Percentiles rank a stretch among this genome's conserved stretches.
Conservation (phyloP, 2,329 filamentous ascomycete genomes). For the Chrysoporthe austroafricana region DNA sequence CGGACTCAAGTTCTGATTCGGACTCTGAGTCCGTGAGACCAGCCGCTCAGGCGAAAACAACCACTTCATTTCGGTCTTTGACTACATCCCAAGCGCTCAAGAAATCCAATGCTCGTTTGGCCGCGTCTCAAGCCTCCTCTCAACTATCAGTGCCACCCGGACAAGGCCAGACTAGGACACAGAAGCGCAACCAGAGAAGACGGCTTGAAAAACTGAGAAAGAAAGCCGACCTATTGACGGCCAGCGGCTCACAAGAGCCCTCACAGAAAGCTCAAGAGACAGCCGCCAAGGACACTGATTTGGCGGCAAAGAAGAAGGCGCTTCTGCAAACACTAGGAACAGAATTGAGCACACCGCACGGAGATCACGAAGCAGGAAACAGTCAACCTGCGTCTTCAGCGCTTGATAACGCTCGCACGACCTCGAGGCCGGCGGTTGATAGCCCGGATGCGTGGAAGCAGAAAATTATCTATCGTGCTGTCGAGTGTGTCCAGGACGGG, state of each 20-base stretch:
- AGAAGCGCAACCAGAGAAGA: slow-evolving; percentile 56
- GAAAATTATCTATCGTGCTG: slow-evolving; percentile 75
- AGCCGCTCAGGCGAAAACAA: slow-evolving; percentile 28
- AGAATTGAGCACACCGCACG: slow-evolving; percentile 1
- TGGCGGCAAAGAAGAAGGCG: slow-evolving; percentile 46
- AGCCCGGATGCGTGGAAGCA: slow-evolving; percentile 71
- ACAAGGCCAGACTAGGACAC: slow-evolving; percentile 46
- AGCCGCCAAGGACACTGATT: slow-evolving; percentile 32
- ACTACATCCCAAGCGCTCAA: background rate
- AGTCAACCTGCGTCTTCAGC: slow-evolving; percentile 16
- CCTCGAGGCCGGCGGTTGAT: slow-evolving; percentile 40
- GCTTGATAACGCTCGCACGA: background rate
- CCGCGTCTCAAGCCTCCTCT: background rate
- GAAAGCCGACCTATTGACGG: slow-evolving; percentile 19
- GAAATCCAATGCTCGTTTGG: background rate
- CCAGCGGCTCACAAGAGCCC: slow-evolving; percentile 6
- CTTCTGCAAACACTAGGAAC: slow-evolving; percentile 37
- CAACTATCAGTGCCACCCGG: slow-evolving; percentile 31
- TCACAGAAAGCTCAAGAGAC: background rate
- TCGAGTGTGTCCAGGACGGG: slow-evolving; percentile 79
- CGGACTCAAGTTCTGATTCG: slow-evolving; percentile 41
- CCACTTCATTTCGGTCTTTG: background rate
- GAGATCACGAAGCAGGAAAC: slow-evolving; percentile 4
- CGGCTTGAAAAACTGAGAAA: slow-evolving; percentile 36
- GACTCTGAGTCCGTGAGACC: slow-evolving; percentile 40